Conservation (phyloP, 1,284 basidiomycete species). For the Leccinum pallidistipes region DNA sequence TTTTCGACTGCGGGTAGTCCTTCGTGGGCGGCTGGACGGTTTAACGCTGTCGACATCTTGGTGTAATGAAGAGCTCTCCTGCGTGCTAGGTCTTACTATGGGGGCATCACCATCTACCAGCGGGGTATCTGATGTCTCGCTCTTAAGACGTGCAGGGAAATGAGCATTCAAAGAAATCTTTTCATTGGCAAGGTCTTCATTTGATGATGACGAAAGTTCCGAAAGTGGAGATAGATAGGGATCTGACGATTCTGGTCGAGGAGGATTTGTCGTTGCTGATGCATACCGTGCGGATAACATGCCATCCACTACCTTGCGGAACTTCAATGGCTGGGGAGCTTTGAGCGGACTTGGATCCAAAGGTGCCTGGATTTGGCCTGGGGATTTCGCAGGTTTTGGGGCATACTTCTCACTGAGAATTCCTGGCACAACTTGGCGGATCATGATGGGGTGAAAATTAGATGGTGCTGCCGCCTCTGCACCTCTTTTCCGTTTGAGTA, state of each 20-base stretch:
- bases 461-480: slow-evolving; percentile 30
- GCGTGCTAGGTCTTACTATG: neutral
- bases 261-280: slow-evolving; percentile 16
- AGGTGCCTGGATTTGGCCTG: slow-evolving; percentile 13
- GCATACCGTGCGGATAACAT: slow-evolving; percentile 34
- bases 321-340: slow-evolving; percentile 26
- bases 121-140: slow-evolving; percentile 3
- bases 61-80: neutral
- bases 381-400: slow-evolving; percentile 19
- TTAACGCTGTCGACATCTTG: slow-evolving; percentile 9
- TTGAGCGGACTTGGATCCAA: slow-evolving; percentile 25
- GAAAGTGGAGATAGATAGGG: slow-evolving; percentile 27
- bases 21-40: slow-evolving; percentile 35
- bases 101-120: neutral
- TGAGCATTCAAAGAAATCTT: neutral
- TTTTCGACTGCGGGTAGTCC: slow-evolving; percentile 56
- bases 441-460: slow-evolving; percentile 27
- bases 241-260: slow-evolving; percentile 6
- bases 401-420: slow-evolving; percentile 35
- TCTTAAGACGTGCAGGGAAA: neutral
- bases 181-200: slow-evolving; percentile 17
- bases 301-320: slow-evolving; percentile 38
- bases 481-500: slow-evolving; percentile 45
- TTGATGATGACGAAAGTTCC: slow-evolving; percentile 27
- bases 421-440: slow-evolving; percentile 40